These are phyloP conservation scores for Glarea lozoyensis DNA, from an alignment of 495 filamentous ascomycete genomes.

Conservation along the genomic window DNA sequence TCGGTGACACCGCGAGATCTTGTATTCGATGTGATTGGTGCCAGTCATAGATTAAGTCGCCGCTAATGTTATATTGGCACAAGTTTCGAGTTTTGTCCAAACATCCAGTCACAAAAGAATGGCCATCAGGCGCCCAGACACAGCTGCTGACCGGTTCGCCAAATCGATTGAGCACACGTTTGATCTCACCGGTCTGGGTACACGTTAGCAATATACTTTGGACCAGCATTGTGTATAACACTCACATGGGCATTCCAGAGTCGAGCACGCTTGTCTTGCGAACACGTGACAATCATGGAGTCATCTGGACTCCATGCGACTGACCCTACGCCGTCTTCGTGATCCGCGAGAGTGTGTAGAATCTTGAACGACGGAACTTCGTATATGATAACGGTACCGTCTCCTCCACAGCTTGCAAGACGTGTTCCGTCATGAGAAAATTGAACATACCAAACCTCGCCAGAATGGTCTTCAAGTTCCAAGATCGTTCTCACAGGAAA, in stretches of 20 bases:
- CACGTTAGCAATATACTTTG: conserved; percentile 6
- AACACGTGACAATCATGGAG: conserved; percentile 72
- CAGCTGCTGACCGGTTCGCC: conserved; percentile 76
- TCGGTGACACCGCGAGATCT: conserved; percentile 71
- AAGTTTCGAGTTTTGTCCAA: conserved; percentile 60
- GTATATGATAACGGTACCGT: conserved; percentile 70
- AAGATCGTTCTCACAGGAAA: conserved; percentile 63
- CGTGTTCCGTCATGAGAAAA: conserved; percentile 87
- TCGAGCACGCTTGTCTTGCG: conserved; percentile 61
- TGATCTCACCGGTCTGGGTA: conserved; percentile 57
- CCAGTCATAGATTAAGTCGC: conserved; percentile 51
- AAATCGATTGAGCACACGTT: conserved; percentile 57
- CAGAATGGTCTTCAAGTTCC: conserved; percentile 64
- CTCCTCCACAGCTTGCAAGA: conserved; percentile 73
- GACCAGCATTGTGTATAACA: background rate
- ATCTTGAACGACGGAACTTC: conserved; percentile 59
- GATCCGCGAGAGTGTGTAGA: conserved; percentile 53
- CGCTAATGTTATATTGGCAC: conserved; percentile 57
- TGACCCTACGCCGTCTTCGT: conserved; percentile 60
- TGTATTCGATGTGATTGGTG: conserved; percentile 66
- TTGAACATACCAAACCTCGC: conserved; percentile 83
- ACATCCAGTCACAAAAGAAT: conserved; percentile 72
- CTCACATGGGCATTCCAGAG: conserved; percentile 74
- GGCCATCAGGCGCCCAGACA: conserved; percentile 73
- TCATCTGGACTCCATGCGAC: conserved; percentile 91